Evolutionary conservation across 2,329 filamentous ascomycete genomes (phyloP).

Genomic region (Dryadomyces quercivorus): DNA sequence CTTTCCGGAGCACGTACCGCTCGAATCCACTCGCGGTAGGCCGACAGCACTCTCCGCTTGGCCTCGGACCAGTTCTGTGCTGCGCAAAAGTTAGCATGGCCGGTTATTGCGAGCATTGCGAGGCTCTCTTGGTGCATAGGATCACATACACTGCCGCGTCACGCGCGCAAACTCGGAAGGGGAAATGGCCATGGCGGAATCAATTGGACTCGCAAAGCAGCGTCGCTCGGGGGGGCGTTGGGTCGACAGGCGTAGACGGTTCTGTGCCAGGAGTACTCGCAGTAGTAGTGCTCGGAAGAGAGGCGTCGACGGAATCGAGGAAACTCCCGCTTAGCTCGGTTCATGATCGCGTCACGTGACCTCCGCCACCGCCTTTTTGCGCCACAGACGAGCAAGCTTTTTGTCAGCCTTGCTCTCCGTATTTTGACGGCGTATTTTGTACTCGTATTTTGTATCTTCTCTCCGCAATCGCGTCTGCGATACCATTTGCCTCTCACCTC

Average conservation of each 20-base stretch:
- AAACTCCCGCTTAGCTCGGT: background rate
- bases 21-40: constrained; percentile 93
- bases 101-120: too few relatives aligned
- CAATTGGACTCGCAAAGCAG: background rate
- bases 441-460: too few relatives aligned
- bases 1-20: constrained; percentile 52
- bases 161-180: constrained; percentile 82
- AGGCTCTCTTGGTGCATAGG: too few relatives aligned
- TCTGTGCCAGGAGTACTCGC: too few relatives aligned
- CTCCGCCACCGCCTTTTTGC: background rate
- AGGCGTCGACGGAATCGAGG: too few relatives aligned
- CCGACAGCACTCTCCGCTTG: constrained; percentile 70
- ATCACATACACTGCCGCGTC: constrained; percentile 66
- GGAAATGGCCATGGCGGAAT: constrained; percentile 62
- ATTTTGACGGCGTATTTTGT: too few relatives aligned
- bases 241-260: too few relatives aligned
- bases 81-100: constrained; percentile 22
- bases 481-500: too few relatives aligned
- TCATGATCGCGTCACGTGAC: background rate
- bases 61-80: constrained; percentile 85
- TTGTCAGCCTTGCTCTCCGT: background rate
- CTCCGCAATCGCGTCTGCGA: too few relatives aligned
- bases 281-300: background rate
- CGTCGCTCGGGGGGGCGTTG: background rate
- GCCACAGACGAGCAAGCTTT: background rate